phyloP scores from a whole-genome alignment of 2,329 filamentous ascomycete genomes.

The Chalaropsis ovoidea region DNA sequence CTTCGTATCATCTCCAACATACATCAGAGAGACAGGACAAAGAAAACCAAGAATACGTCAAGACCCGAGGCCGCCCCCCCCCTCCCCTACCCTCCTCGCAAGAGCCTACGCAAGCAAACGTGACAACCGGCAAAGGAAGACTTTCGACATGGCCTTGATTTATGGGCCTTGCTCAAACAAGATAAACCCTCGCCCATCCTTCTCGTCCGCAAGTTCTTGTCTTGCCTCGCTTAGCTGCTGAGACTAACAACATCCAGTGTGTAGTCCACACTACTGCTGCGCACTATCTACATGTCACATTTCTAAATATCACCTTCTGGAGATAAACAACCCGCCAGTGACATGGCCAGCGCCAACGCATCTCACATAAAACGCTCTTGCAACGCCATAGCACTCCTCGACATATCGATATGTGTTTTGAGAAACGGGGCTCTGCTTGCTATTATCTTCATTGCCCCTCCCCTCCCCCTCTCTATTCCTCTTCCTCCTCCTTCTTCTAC shows the following conservation, averaged over 20 bases:
- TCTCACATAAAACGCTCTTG: conserved; percentile 2
- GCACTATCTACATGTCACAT: background rate
- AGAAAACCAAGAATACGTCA: too few relatives aligned
- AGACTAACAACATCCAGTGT: background rate
- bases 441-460: background rate
- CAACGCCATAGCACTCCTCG: background rate
- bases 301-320: background rate
- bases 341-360: background rate
- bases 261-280: too few relatives aligned
- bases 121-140: background rate
- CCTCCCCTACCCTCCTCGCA: too few relatives aligned
- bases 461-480: background rate
- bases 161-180: background rate
- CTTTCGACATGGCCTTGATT: background rate
- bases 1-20: too few relatives aligned
- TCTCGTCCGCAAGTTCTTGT: background rate
- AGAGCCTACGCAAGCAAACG: too few relatives aligned
- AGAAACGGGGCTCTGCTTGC: conserved; percentile 3
- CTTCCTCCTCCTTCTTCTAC: background rate
- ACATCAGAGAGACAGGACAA: too few relatives aligned
- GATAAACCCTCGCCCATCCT: background rate
- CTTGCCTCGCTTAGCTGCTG: background rate
- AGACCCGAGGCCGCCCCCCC: background rate
- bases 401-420: background rate
- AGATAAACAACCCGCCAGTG: background rate